Conservation (phyloP, 768 basidiomycete genomes). For the Calocybe gangraenosa region DNA sequence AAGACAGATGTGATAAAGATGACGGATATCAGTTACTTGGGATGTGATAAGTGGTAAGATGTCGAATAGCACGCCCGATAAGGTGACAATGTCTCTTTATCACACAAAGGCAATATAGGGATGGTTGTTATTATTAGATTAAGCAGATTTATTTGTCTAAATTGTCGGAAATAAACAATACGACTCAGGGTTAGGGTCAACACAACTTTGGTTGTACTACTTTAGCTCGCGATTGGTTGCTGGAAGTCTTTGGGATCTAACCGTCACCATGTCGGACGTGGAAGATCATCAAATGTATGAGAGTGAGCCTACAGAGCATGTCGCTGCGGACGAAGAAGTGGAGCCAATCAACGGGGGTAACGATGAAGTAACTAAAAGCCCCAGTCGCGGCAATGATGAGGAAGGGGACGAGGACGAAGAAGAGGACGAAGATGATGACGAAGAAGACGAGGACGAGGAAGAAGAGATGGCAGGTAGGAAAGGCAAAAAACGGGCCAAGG, state of each 20-base stretch:
- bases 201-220: background rate
- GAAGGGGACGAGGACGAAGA: conserved; percentile 36
- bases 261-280: conserved; percentile 40
- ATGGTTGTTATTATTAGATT: no score
- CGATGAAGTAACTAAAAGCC: conserved; percentile 30
- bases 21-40: conserved; percentile 45
- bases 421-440: conserved; percentile 47
- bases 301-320: conserved; percentile 26
- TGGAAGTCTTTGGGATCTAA: conserved; percentile 17
- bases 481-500: conserved; percentile 61
- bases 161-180: no score
- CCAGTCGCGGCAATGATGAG: conserved; percentile 22
- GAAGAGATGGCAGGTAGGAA: conserved; percentile 46
- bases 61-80: conserved; percentile 54
- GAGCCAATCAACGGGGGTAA: conserved; percentile 32
- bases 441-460: conserved; percentile 55
- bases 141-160: no score
- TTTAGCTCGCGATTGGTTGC: background rate
- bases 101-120: no score
- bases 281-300: conserved; percentile 30
- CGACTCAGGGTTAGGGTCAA: background rate
- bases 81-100: conserved; percentile 36
- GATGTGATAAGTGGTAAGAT: conserved; percentile 53
- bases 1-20: conserved; percentile 48
- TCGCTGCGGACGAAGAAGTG: conserved; percentile 37